These are phyloP conservation scores for Magnaporthiopsis rhizophila DNA, from an alignment of 2,329 filamentous ascomycete species.

Conservation along the genomic window DNA sequence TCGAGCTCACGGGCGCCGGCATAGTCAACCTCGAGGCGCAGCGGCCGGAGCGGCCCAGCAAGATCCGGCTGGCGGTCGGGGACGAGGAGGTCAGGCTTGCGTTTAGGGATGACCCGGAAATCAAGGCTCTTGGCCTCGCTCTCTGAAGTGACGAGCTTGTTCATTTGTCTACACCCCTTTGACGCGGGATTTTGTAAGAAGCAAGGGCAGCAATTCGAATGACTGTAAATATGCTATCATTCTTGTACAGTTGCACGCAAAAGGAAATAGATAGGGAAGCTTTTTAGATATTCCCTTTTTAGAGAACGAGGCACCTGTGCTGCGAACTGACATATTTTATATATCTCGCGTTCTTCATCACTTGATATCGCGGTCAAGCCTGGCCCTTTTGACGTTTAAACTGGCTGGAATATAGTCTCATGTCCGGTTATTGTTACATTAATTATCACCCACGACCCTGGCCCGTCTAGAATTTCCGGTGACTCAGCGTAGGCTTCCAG, in stretches of 20 bases:
- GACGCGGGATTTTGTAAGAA: background rate
- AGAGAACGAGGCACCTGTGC: background rate
- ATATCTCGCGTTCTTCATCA: background rate
- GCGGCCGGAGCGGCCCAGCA: conserved; percentile 76
- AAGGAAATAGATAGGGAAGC: background rate
- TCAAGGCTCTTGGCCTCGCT: conserved; percentile 66
- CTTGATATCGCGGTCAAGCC: background rate
- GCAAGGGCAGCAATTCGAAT: background rate
- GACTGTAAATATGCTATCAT: background rate
- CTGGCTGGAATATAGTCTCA: background rate
- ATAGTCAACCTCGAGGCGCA: conserved; percentile 77
- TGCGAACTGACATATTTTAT: background rate
- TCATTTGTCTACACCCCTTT: background rate
- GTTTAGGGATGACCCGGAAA: conserved; percentile 79
- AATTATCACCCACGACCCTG: background rate
- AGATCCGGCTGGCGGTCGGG: conserved; percentile 75
- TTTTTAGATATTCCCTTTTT: background rate
- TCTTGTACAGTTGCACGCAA: background rate
- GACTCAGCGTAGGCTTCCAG: conserved; percentile 76
- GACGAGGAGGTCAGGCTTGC: conserved; percentile 88
- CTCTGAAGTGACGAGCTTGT: conserved; percentile 16
- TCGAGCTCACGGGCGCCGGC: conserved; percentile 79
- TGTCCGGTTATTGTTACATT: background rate
- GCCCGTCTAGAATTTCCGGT: conserved; percentile 59
- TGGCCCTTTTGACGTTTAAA: no score